Evolutionary conservation across 2,329 filamentous ascomycete genomes (phyloP).

Genomic region (Fusarium musae): DNA sequence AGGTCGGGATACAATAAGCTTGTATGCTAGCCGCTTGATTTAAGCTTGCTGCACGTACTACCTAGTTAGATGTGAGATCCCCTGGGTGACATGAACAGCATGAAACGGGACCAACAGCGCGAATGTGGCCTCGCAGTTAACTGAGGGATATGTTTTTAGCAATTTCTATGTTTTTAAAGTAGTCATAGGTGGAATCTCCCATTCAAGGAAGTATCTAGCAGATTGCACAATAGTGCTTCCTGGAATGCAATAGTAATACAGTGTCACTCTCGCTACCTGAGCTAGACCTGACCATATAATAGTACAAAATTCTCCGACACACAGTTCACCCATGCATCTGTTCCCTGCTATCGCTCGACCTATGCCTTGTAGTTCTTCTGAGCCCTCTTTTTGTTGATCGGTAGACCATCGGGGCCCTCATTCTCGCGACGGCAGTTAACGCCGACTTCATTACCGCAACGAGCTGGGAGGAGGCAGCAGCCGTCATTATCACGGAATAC

Average conservation of each 20-base stretch:
- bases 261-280: background rate
- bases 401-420: background rate
- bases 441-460: background rate
- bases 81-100: no score
- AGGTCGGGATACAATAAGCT: background rate
- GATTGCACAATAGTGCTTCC: no score
- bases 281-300: background rate
- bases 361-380: background rate
- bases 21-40: background rate
- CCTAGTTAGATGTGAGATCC: background rate
- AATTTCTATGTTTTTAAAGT: background rate
- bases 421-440: conserved; percentile 5
- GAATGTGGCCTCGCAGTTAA: background rate
- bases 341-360: background rate
- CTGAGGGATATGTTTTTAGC: accelerated
- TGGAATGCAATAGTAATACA: background rate
- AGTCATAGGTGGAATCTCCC: accelerated
- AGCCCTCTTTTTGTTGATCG: background rate
- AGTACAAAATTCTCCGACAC: background rate
- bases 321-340: no score
- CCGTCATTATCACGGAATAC: background rate
- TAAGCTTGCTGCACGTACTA: background rate
- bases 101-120: background rate
- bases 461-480: background rate
- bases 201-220: accelerated